Conservation (phyloP, 257 asterid genomes). For the Lantana camara region DNA sequence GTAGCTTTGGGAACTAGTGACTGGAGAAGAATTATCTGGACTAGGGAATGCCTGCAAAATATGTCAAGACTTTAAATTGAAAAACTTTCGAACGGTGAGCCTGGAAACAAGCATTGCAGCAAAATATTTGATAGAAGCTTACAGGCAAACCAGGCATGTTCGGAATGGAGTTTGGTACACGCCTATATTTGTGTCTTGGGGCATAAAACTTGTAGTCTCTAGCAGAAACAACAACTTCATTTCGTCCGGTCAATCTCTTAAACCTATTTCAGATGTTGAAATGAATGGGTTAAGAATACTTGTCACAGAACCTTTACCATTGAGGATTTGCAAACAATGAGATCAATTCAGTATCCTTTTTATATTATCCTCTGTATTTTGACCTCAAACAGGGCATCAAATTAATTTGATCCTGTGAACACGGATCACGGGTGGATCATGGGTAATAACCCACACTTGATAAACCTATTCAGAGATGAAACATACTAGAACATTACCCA, state of each 20-base stretch:
- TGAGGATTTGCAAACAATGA: no score
- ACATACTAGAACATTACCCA: neutral
- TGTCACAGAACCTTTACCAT: no score
- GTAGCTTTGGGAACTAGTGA: slow-evolving; percentile 61
- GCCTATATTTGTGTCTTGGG: slow-evolving; percentile 95
- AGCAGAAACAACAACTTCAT: slow-evolving; percentile 75
- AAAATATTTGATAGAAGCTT: slow-evolving; percentile 33
- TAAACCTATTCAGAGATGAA: neutral
- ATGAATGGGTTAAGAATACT: slow-evolving; percentile 21
- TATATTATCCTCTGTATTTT: no score
- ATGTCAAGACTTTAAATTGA: slow-evolving; percentile 15
- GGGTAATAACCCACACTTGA: no score
- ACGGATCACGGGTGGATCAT: no score
- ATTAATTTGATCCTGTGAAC: no score
- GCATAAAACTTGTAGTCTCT: slow-evolving; percentile 96
- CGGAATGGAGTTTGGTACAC: slow-evolving; percentile 72
- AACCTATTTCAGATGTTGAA: slow-evolving; percentile 54
- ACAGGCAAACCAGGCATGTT: slow-evolving; percentile 76
- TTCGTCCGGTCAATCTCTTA: slow-evolving; percentile 87
- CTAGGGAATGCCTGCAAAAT: slow-evolving; percentile 61
- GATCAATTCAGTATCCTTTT: no score
- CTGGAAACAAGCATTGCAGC: slow-evolving; percentile 26
- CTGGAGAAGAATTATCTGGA: slow-evolving; percentile 64
- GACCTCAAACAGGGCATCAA: no score
- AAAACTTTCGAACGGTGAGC: slow-evolving; percentile 22